Evolutionary conservation across 495 filamentous ascomycete species (phyloP), one percentile per base, ranked within the genome.

Genomic region (Aspergillus ostianus): DNA sequence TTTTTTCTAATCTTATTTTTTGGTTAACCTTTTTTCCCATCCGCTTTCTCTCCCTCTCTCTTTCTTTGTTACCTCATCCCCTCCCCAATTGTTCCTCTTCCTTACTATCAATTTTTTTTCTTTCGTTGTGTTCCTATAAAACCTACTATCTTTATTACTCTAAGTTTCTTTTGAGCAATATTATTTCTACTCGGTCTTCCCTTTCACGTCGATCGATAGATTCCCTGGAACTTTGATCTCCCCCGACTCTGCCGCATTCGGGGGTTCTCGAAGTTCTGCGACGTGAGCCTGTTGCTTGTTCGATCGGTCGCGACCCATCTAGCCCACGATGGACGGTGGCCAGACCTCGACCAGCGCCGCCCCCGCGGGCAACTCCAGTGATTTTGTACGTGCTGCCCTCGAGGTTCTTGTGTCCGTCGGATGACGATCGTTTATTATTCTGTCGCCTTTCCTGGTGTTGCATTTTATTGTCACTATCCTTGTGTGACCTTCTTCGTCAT

Each of bases 351-450:
- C 70, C 68, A 75, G 67, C 68, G 62, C 79, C 67, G 78, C 76
- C 67, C 77, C 79, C 73, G 80, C 85, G 68, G 87, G 82, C 73
- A 88, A 85, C 75, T 90, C 87, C 67, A 90, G 88, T 76, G 88
- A 91, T 74, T 91, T 90, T 81, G 88, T 90, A 76, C 77, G 87
- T 87, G 18, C 53, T 53, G 32, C 29, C 41, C 49, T 59, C 46
- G 44, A 54, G 53, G 26, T 49, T 53, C 32, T 59, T 53, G 51
- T 36, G 61, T 29, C 19, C 53, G 55, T 46, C 32, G 6, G 46
- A 56, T 64, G 44, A 50, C 49, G 26, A 52, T 54, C 17, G 18
- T 4, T 27, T 41, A 56, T 57, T 55, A 57, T 62, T 60, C 27
- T 60, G 23, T 15, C 46, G 32, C n/a, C n/a, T n/a, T n/a, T 49